Evolutionary conservation across 768 basidiomycete species (phyloP).

Genomic region (Trametes villosa): DNA sequence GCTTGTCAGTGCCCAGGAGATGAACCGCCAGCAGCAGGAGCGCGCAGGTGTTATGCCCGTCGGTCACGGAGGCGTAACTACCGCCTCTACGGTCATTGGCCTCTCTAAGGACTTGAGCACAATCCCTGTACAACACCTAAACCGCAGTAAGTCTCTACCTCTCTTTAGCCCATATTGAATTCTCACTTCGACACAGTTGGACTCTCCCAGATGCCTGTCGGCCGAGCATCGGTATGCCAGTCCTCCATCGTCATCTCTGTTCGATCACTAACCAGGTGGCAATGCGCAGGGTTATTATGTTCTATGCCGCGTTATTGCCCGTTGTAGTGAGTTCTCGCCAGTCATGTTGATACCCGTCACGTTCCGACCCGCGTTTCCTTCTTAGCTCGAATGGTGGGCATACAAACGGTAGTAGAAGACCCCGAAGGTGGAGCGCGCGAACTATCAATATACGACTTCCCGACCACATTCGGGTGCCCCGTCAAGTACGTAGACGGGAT

Average conservation of each 20-base stretch:
- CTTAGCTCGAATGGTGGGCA: constrained; percentile 13
- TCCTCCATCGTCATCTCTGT: neutral
- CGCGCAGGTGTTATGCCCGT: too few species aligned
- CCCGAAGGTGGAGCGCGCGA: constrained; percentile 26
- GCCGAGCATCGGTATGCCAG: constrained; percentile 7
- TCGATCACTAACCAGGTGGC: neutral
- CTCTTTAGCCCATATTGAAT: too few species aligned
- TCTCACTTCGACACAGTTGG: neutral
- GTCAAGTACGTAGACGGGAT: constrained; percentile 30
- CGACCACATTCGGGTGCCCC: constrained; percentile 25
- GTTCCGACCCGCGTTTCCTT: neutral
- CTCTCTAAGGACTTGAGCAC: constrained; percentile 21
- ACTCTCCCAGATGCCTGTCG: constrained; percentile 19
- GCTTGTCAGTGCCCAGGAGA: too few species aligned
- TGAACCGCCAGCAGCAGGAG: too few species aligned
- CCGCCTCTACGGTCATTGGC: constrained; percentile 19
- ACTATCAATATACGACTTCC: constrained; percentile 35
- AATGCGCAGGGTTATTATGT: constrained; percentile 13
- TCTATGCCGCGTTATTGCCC: constrained; percentile 22
- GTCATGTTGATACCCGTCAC: neutral
- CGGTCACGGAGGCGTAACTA: too few species aligned
- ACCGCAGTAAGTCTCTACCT: constrained; percentile 5
- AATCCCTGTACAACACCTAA: constrained; percentile 13
- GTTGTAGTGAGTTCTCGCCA: constrained; percentile 8
- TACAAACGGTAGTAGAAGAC: constrained; percentile 33